Conservation (phyloP, 2,329 filamentous ascomycete species). For the Scedosporium minutisporum region DNA sequence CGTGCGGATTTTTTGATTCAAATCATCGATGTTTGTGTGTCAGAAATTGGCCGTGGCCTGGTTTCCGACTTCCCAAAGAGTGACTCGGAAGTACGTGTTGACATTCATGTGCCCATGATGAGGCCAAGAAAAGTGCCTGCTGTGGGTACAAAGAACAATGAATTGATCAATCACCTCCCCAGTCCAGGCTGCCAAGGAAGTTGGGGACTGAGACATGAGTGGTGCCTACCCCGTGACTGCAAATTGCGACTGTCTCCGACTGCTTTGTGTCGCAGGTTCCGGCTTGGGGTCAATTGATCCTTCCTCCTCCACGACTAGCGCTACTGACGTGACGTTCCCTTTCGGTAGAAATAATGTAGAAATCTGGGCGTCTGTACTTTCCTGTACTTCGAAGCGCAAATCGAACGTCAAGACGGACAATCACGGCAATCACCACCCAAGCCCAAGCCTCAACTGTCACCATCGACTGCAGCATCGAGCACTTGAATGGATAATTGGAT, state of each 20-base stretch:
- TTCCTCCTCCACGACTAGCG: not conserved
- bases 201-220: not conserved
- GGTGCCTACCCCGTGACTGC: not conserved
- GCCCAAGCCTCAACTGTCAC: too few species aligned
- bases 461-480: too few species aligned
- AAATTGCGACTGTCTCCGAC: not conserved
- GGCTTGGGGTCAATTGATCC: not conserved
- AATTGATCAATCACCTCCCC: not conserved
- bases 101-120: too few species aligned
- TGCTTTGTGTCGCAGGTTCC: not conserved
- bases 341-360: too few species aligned
- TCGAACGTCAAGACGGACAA: too few species aligned
- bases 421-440: too few species aligned
- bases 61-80: not conserved
- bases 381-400: too few species aligned
- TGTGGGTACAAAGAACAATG: not conserved
- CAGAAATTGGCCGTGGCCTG: not conserved
- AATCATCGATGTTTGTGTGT: not conserved
- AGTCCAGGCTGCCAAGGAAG: not conserved
- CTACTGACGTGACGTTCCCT: too few species aligned
- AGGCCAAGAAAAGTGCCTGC: too few species aligned
- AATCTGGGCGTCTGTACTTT: too few species aligned
- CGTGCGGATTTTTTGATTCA: not conserved
- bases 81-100: too few species aligned
- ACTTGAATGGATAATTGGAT: too few species aligned